Evolutionary conservation across 2,329 filamentous ascomycete genomes (phyloP).

Genomic region (Coniella lustricola): DNA sequence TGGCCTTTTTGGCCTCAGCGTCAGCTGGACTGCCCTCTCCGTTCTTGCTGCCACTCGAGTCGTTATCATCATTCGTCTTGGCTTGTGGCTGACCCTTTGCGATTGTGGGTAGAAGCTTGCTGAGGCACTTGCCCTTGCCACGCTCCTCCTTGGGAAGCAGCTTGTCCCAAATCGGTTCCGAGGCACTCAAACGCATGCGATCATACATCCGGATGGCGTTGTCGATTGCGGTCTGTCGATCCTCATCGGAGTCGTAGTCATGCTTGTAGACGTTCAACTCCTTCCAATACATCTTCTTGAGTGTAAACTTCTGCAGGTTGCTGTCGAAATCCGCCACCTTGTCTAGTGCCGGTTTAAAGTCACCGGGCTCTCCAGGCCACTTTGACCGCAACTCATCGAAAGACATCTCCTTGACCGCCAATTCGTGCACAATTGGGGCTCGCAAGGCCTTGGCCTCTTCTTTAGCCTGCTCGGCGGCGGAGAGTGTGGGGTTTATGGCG

Average conservation of each 20-base stretch:
- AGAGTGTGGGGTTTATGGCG: constrained; percentile 40
- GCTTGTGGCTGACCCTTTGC: constrained; percentile 42
- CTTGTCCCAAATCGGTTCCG: constrained; percentile 54
- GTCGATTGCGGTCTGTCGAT: constrained; percentile 54
- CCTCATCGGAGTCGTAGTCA: constrained; percentile 44
- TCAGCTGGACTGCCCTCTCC: constrained; percentile 31
- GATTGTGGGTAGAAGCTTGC: constrained; percentile 53
- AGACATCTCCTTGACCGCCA: constrained; percentile 47
- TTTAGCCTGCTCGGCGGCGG: constrained; percentile 47
- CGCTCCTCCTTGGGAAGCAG: constrained; percentile 52
- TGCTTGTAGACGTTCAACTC: constrained; percentile 60
- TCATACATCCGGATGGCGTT: constrained; percentile 55
- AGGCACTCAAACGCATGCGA: constrained; percentile 47
- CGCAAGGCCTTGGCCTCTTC: constrained; percentile 37
- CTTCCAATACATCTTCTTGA: constrained; percentile 53
- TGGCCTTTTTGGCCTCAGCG: constrained; percentile 24
- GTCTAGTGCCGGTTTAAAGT: constrained; percentile 46
- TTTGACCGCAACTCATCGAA: constrained; percentile 42
- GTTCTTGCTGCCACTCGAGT: constrained; percentile 35
- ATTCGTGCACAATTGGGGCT: constrained; percentile 50
- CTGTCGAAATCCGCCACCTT: constrained; percentile 51
- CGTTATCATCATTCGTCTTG: constrained; percentile 44
- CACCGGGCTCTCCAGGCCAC: constrained; percentile 45
- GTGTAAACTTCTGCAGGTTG: constrained; percentile 43
- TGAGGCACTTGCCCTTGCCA: constrained; percentile 53